These are phyloP conservation scores for Colletotrichum cereale DNA, from an alignment of 2,329 filamentous ascomycete species.

Conservation along the genomic window DNA sequence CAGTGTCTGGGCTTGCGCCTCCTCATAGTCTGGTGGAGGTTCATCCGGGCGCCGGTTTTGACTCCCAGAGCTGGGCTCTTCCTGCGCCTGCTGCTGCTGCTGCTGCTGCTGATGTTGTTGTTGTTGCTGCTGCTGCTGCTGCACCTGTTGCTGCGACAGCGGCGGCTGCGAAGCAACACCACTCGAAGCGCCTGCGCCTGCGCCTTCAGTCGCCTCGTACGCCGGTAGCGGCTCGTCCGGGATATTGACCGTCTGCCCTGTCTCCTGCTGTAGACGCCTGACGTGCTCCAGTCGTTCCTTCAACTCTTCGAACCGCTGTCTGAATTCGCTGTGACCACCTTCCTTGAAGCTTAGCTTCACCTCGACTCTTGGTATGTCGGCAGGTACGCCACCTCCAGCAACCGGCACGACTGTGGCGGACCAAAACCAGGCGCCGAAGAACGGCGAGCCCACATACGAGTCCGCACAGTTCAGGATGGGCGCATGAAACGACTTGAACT, in stretches of 20 bases:
- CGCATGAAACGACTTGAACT: constrained; percentile 88
- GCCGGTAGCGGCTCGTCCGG: constrained; percentile 90
- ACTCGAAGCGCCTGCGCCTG: constrained; percentile 44
- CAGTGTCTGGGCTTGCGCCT: constrained; percentile 81
- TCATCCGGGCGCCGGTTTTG: constrained; percentile 69
- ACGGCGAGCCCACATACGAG: constrained; percentile 86
- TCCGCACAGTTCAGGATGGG: constrained; percentile 91
- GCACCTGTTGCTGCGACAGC: constrained; percentile 29
- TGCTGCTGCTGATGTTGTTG: constrained; percentile 40
- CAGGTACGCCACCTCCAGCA: constrained; percentile 83
- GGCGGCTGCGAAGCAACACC: constrained; percentile 49
- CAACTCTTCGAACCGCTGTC: constrained; percentile 83
- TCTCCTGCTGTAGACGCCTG: constrained; percentile 79
- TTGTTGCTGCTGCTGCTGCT: constrained; percentile 37
- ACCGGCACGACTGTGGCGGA: constrained; percentile 84
- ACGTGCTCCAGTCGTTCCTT: constrained; percentile 87
- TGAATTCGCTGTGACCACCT: constrained; percentile 94
- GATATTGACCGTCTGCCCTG: constrained; percentile 72
- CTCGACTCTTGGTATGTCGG: constrained; percentile 79
- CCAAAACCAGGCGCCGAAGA: constrained; percentile 95
- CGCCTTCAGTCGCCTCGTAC: constrained; percentile 74
- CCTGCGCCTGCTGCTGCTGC: constrained; percentile 40
- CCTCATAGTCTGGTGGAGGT: constrained; percentile 91
- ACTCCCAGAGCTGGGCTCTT: constrained; percentile 50
- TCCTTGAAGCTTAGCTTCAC: constrained; percentile 92